A percentile compares a stretch with the other conserved stretches of the same genome.
Conservation (phyloP, 2,329 filamentous ascomycete genomes). For the Phialophora tarda region DNA sequence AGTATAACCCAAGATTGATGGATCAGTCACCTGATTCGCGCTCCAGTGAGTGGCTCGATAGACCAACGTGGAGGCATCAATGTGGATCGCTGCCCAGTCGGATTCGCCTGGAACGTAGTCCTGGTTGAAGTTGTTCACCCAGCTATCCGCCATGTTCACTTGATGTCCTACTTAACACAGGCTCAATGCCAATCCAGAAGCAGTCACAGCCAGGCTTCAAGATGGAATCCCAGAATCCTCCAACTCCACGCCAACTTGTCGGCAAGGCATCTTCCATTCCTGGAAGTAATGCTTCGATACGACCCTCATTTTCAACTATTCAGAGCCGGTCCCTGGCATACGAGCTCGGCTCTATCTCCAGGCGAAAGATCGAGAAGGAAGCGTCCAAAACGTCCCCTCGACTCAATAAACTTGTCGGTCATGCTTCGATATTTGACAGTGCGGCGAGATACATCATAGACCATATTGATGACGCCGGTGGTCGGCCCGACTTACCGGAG, state of each 20-base stretch:
- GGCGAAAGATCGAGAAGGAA: slow-evolving; percentile 30
- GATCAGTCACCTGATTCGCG: neutral
- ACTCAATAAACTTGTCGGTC: slow-evolving; percentile 29
- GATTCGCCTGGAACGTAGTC: neutral
- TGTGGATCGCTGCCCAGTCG: neutral
- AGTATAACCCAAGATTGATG: slow-evolving; percentile 1
- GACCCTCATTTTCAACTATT: neutral
- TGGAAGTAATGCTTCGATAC: neutral
- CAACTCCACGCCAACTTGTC: neutral
- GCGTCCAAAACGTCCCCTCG: slow-evolving; percentile 29
- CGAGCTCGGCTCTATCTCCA: slow-evolving; percentile 30
- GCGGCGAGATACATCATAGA: slow-evolving; percentile 28
- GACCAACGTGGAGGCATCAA: neutral
- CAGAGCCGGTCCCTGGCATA: slow-evolving; percentile 25
- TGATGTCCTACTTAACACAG: neutral
- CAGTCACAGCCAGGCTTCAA: neutral
- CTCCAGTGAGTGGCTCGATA: neutral
- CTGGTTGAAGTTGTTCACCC: neutral
- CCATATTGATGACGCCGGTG: slow-evolving; percentile 17
- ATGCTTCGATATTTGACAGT: slow-evolving; percentile 31
- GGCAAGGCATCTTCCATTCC: neutral
- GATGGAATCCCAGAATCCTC: neutral
- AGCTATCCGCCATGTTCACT: neutral
- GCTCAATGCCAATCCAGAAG: neutral
- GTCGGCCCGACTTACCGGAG: neutral